phyloP scores from a whole-genome alignment of 1,284 basidiomycete species.

The Heterobasidion parviporum region DNA sequence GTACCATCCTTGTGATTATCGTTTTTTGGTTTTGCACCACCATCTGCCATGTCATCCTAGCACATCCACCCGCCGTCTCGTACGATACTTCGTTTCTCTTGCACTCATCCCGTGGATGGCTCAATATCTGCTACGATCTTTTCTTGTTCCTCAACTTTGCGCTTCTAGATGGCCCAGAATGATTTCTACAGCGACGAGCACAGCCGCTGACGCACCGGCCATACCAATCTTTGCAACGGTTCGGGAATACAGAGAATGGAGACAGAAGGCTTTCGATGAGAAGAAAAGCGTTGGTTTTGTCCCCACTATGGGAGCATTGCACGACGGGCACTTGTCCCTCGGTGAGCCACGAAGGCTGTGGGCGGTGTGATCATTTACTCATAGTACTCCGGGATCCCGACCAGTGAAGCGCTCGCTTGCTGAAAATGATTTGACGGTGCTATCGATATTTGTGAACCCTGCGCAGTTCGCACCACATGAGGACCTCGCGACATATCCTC shows the following conservation, averaged over 20 bases:
- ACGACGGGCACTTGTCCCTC: constrained; percentile 87
- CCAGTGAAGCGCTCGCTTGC: constrained; percentile 63
- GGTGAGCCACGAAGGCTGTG: constrained; percentile 41
- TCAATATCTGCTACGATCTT: neutral
- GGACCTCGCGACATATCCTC: constrained; percentile 87
- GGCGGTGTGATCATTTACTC: neutral
- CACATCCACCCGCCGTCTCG: neutral
- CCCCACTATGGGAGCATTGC: constrained; percentile 95
- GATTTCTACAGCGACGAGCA: constrained; percentile 1
- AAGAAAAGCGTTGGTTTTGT: constrained; percentile 82
- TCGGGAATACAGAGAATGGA: constrained; percentile 70
- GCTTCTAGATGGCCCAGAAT: neutral
- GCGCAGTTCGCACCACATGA: constrained; percentile 96
- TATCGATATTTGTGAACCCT: constrained; percentile 97
- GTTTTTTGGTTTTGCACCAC: neutral
- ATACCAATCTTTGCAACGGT: constrained; percentile 77
- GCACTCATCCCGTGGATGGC: neutral
- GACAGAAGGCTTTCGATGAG: constrained; percentile 50
- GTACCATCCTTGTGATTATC: neutral
- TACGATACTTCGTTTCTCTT: neutral
- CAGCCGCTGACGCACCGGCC: constrained; percentile 24
- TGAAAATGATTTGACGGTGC: constrained; percentile 81
- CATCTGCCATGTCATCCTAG: neutral
- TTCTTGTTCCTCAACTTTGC: neutral
- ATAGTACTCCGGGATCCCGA: constrained; percentile 7